These are phyloP conservation scores for Leavenworthia alabamica DNA, from an alignment of 345 rosid species.

Conservation along the genomic window DNA sequence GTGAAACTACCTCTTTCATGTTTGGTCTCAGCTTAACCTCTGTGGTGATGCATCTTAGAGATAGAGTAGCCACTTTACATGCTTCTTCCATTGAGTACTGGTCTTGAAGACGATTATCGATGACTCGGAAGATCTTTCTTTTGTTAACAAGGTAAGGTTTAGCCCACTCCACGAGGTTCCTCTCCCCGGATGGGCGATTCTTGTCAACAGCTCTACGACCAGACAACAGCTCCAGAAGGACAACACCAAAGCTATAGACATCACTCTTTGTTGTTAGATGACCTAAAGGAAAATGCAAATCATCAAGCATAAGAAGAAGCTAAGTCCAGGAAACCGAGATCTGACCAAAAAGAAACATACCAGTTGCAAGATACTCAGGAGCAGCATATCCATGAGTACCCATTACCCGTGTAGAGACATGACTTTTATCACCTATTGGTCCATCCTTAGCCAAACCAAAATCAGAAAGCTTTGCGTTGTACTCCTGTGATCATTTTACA, in stretches of 20 bases:
- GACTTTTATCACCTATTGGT: slow-evolving; percentile 78
- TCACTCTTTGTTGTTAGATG: slow-evolving; percentile 93
- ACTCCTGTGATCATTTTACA: slow-evolving; percentile 41
- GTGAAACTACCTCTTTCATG: slow-evolving; percentile 27
- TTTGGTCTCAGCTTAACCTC: slow-evolving; percentile 29
- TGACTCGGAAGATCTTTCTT: slow-evolving; percentile 64
- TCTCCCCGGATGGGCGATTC: slow-evolving; percentile 81
- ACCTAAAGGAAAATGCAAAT: slow-evolving; percentile 38
- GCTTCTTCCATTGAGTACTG: slow-evolving; percentile 61
- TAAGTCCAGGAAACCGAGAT: slow-evolving; percentile 26
- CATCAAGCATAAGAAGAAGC: slow-evolving; percentile 51
- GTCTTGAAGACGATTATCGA: slow-evolving; percentile 83
- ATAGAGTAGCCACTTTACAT: slow-evolving; percentile 28
- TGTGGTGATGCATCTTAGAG: slow-evolving; percentile 26
- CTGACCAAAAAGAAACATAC: slow-evolving; percentile 29
- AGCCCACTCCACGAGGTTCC: slow-evolving; percentile 91
- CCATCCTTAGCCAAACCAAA: slow-evolving; percentile 95
- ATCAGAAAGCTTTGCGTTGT: slow-evolving; percentile 87
- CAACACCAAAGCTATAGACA: slow-evolving; percentile 94
- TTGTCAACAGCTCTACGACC: slow-evolving; percentile 98
- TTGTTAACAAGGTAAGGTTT: slow-evolving; percentile 75
- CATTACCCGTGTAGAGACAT: slow-evolving; percentile 84
- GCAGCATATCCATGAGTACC: slow-evolving; percentile 96
- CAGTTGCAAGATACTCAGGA: slow-evolving; percentile 90
- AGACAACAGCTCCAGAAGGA: slow-evolving; percentile 81